These are phyloP conservation scores for Pueraria montana DNA, from an alignment of 306 rosid genomes.

Conservation along the genomic window DNA sequence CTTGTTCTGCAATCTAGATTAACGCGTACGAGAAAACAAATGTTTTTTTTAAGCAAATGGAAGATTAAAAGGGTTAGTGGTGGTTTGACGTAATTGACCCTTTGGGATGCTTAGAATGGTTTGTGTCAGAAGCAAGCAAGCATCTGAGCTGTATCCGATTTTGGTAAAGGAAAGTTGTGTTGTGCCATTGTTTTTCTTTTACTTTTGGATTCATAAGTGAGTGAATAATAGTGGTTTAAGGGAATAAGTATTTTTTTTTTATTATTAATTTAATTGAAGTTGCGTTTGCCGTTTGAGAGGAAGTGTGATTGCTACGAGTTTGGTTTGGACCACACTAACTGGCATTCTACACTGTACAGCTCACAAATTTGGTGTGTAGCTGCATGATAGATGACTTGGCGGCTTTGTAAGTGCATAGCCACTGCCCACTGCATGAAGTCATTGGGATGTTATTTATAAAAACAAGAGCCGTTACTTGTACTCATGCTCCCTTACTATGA, in stretches of 20 bases:
- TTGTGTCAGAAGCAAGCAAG: conserved; percentile 76
- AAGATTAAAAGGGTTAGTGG: background rate
- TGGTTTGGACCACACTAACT: conserved; percentile 70
- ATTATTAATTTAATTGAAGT: background rate
- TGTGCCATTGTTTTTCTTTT: conserved; percentile 22
- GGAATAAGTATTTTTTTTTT: background rate
- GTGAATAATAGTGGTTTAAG: background rate
- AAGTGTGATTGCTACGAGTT: conserved; percentile 38
- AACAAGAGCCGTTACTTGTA: background rate
- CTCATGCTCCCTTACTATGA: too few species aligned
- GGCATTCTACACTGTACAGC: conserved; percentile 54
- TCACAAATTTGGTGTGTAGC: conserved; percentile 59
- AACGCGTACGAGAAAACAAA: background rate
- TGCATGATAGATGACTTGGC: conserved; percentile 35
- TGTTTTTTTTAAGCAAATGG: conserved; percentile 12
- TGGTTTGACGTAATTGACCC: conserved; percentile 55
- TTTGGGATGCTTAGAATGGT: conserved; percentile 34
- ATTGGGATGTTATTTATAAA: background rate
- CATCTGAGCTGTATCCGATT: conserved; percentile 72
- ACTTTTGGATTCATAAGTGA: conserved; percentile 1
- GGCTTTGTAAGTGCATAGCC: conserved; percentile 37
- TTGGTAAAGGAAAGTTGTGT: conserved; percentile 46
- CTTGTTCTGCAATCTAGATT: background rate
- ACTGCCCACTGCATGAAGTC: conserved; percentile 17
- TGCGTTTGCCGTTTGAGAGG: background rate